phyloP scores from a whole-genome alignment of 441 rosid genomes.

The Cnidoscolus chayamansa region DNA sequence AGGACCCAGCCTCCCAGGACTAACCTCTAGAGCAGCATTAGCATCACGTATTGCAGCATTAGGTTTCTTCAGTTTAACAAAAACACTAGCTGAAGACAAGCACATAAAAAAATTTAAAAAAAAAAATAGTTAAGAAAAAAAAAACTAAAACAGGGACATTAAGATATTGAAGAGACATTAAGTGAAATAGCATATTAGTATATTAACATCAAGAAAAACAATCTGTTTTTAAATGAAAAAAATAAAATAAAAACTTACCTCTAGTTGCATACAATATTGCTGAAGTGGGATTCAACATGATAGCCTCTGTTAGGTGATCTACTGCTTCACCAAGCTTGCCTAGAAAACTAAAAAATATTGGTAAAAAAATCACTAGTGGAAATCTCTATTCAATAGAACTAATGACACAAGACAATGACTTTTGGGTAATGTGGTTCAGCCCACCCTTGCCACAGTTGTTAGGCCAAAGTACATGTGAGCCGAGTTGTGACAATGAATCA shows the following conservation, averaged over 20 bases:
- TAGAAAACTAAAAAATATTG: constrained; percentile 19
- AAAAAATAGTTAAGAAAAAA: not conserved
- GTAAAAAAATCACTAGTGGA: not conserved
- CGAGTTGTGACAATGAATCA: too few relatives aligned
- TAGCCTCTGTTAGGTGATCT: constrained; percentile 71
- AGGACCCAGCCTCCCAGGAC: constrained; percentile 3
- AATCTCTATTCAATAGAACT: not conserved
- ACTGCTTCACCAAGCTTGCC: constrained; percentile 78
- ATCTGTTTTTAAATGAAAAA: too few relatives aligned
- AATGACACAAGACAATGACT: constrained; percentile 25
- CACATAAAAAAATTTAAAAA: not conserved
- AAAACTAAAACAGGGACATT: not conserved
- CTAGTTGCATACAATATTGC: constrained; percentile 85
- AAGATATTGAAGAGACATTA: constrained; percentile 34
- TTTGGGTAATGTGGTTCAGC: too few relatives aligned
- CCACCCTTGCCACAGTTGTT: too few relatives aligned
- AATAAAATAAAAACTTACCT: constrained; percentile 38
- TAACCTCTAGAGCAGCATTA: constrained; percentile 76
- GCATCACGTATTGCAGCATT: constrained; percentile 95
- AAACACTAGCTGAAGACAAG: constrained; percentile 63
- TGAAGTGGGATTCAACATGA: constrained; percentile 72
- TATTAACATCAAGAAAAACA: not conserved
- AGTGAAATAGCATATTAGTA: not conserved
- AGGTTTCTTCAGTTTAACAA: constrained; percentile 83
- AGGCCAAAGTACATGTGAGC: too few relatives aligned